A percentile compares a stretch with the other conserved stretches of the same genome.
phyloP scores from a whole-genome alignment of 2,329 filamentous ascomycete species.

The Pezizomycotina sp. region DNA sequence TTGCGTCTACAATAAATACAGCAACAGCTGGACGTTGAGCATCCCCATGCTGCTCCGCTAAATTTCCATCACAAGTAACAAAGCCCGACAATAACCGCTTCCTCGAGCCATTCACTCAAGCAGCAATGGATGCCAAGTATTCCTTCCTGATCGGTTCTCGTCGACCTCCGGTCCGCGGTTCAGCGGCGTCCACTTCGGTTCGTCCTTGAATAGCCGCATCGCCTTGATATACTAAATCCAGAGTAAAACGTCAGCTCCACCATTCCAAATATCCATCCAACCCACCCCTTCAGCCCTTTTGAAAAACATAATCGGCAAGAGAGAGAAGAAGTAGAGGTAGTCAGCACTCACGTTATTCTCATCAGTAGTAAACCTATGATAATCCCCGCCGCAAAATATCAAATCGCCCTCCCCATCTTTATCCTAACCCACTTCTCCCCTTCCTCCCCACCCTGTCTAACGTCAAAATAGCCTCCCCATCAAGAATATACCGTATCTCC shows the following conservation, averaged over 20 bases:
- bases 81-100: too few relatives aligned
- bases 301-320: slow-evolving; percentile 3
- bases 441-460: slow-evolving; percentile 44
- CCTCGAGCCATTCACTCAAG: too few relatives aligned
- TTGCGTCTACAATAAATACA: too few relatives aligned
- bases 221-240: slow-evolving; percentile 67
- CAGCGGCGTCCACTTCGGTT: slow-evolving; percentile 93
- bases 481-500: slow-evolving; percentile 88
- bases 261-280: slow-evolving; percentile 1
- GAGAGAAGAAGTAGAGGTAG: neutral
- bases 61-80: too few relatives aligned
- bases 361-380: slow-evolving; percentile 93
- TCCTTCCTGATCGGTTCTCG: slow-evolving; percentile 56
- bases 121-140: slow-evolving; percentile 48
- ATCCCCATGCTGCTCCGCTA: too few relatives aligned
- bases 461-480: slow-evolving; percentile 88
- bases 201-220: slow-evolving; percentile 93
- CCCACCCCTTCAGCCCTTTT: neutral
- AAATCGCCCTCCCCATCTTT: slow-evolving; percentile 70
- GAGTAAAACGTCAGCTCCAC: slow-evolving; percentile 5
- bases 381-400: slow-evolving; percentile 92
- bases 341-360: slow-evolving; percentile 59
- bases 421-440: slow-evolving; percentile 83
- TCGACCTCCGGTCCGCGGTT: slow-evolving; percentile 68
- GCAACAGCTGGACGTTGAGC: too few relatives aligned